Base-by-base conservation (phyloP, 805 yeast genomes). In the Hanseniaspora clermontiae region DNA sequence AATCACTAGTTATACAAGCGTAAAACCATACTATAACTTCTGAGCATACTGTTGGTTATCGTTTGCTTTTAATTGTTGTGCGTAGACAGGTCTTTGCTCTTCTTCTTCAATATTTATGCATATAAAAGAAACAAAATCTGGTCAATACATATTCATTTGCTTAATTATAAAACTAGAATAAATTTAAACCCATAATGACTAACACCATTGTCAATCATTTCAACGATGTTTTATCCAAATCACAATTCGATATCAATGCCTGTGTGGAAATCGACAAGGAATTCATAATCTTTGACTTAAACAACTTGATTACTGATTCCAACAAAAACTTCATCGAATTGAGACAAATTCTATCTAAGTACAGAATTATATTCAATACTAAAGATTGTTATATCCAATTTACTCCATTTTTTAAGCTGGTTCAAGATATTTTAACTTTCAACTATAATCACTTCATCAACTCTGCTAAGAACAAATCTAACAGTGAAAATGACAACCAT, bases 401-500 rank as follows among this genome's bases (percentile, higher is more conserved):
- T 11, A 45, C 55, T 19, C 49, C 55, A 12, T 43, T 51, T 14
- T 51, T 51, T 20, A 51, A 37, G 31, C 24, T 51, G n/a, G 32
- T 51, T 43, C 55, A 51, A 45, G 55, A 51, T 37, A 27, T 51
- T n/a, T 34, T 51, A 31, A 17, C 36, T 5, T 51, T 20, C 17
- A 51, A 51, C 31, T 51, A 51, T 29, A 38, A 36, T 3, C 31
- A 43, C 27, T 51, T 43, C 31, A 27, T 36, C 20, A 51, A 51
- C n/a, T 43, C 48, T 12, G 34, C 40, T n/a, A 37, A 45, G 7
- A 46, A 34, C 9, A 46, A 29, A 46, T 46, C 49, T 4, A 46
- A 20, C 14, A 6, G 39, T 32, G 34, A 46, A 5, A 19, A 34
- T 5, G 12, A 46, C 24, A 19, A 24, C 11, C 24, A 51, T 37